These are phyloP conservation scores for Thecaphora frezii DNA, from an alignment of 1,284 basidiomycete species.

Conservation along the genomic window DNA sequence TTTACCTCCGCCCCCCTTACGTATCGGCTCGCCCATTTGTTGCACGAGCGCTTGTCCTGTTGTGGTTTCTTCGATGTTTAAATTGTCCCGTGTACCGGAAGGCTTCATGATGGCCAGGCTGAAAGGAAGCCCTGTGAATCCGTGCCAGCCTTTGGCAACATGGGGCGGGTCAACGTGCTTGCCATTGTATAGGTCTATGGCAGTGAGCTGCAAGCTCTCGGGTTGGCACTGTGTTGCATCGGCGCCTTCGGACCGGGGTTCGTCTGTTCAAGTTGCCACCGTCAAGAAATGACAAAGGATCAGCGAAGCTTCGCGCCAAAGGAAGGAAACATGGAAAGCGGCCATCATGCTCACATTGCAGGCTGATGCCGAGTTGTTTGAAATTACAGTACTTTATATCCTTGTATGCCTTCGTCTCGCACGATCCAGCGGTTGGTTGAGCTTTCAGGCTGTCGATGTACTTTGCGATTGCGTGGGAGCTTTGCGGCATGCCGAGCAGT, in stretches of 20 bases:
- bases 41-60: constrained; percentile 22
- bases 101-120: not conserved
- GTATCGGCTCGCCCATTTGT: constrained; percentile 19
- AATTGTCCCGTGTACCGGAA: too few species aligned
- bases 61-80: constrained; percentile 4
- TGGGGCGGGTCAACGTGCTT: not conserved
- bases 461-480: too few species aligned
- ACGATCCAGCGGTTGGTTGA: too few species aligned
- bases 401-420: constrained; percentile 17
- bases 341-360: constrained; percentile 18
- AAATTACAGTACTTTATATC: constrained; percentile 29
- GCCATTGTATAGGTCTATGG: constrained; percentile 24
- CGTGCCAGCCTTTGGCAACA: constrained; percentile 15
- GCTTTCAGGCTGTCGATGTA: too few species aligned
- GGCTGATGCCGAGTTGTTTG: constrained; percentile 13
- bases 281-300: too few species aligned
- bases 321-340: too few species aligned
- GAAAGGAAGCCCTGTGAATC: constrained; percentile 14
- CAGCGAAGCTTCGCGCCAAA: too few species aligned
- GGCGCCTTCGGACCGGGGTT: not conserved
- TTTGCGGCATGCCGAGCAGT: too few species aligned
- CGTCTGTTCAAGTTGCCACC: too few species aligned
- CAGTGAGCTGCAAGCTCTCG: constrained; percentile 8
- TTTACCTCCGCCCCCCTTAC: constrained; percentile 25
- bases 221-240: constrained; percentile 8